A percentile compares a stretch with the other conserved stretches of the same genome.
phyloP scores from a whole-genome alignment of 495 filamentous ascomycete species.

The Umbilicaria muhlenbergii region DNA sequence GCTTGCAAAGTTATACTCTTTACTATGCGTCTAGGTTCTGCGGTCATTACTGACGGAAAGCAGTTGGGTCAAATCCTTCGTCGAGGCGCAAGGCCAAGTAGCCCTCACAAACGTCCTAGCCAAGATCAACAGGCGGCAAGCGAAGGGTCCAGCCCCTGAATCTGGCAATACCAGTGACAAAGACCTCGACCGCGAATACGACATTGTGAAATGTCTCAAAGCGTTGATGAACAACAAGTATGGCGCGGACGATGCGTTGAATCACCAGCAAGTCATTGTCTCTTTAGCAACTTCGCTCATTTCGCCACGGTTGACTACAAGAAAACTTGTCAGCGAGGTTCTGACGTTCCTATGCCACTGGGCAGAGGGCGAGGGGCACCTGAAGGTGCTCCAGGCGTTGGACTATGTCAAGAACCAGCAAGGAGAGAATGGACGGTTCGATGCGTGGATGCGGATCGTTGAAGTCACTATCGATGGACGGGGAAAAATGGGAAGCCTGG shows the following conservation, averaged over 20 bases:
- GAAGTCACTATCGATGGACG: constrained; percentile 95
- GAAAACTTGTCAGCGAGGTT: constrained; percentile 92
- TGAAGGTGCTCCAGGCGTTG: constrained; percentile 85
- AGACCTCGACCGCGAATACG: constrained; percentile 88
- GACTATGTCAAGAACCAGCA: constrained; percentile 82
- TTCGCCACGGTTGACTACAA: constrained; percentile 76
- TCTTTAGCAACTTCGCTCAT: constrained; percentile 77
- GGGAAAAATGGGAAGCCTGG: constrained; percentile 95
- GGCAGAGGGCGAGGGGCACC: constrained; percentile 85
- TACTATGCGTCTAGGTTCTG: too few species aligned
- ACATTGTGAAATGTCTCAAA: constrained; percentile 95
- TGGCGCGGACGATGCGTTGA: constrained; percentile 90
- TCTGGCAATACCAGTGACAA: constrained; percentile 55
- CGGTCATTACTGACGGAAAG: neutral
- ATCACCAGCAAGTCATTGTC: constrained; percentile 76
- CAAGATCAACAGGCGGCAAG: constrained; percentile 82
- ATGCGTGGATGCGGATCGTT: constrained; percentile 97
- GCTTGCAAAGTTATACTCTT: too few species aligned
- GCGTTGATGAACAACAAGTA: constrained; percentile 98
- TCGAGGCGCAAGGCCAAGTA: constrained; percentile 94
- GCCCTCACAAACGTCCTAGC: constrained; percentile 85
- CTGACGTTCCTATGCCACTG: constrained; percentile 96
- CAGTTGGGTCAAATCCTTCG: constrained; percentile 87
- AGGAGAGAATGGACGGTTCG: constrained; percentile 89
- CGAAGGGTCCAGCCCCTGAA: constrained; percentile 52